Evolutionary conservation across 345 rosid genomes (phyloP), one percentile per base, ranked within the genome.

Genomic region (Orychophragmus violaceus): DNA sequence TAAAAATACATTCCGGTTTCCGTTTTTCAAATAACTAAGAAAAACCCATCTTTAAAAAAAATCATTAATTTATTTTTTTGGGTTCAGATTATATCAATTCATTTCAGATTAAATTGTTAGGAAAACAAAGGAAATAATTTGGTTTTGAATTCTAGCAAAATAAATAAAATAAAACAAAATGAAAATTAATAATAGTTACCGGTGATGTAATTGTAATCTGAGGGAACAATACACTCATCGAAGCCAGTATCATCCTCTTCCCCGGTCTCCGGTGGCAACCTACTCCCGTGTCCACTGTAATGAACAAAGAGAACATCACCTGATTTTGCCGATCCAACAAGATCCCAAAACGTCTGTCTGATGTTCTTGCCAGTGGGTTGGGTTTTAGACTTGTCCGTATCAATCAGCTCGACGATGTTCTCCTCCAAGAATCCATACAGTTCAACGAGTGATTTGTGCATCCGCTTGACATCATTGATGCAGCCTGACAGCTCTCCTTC

Each of bases 211-310:
- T 85, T 90, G 84, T 77, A 82, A 57, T 90, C 97, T 68, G 77
- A 82, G 17, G 97, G 97, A 14, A 85, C 95, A 61, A 90, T 83
- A 79, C 97, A 87, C 74, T 87, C 97, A 66, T 87, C 97, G 46
- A 68, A 90, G 21, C 92, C 95, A 49, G 95, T 90, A 58, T 90
- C 95, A 65, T 90, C 97, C 12, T 86, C 87, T 69, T 90, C 95
- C 7, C 95, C 97, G 5, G 95, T 83, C 85, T 90, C 92, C 24
- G 97, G 84, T 0, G 97, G 92, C 18, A 90, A 84, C 74, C 97
- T 82, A 5, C 89, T 87, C 42, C 95, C 97, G 30, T 90, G 97
- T 18, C 97, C 97, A 63, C 95, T 90, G 81, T 85, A 90, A 63
- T 90, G 97, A 22, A 87, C 86, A 56, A 84, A 83, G 48, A 87